Percentiles rank a stretch among this genome's conserved stretches.
Evolutionary conservation across 2,329 filamentous ascomycete genomes (phyloP).

Genomic region (Neofusicoccum parvum): DNA sequence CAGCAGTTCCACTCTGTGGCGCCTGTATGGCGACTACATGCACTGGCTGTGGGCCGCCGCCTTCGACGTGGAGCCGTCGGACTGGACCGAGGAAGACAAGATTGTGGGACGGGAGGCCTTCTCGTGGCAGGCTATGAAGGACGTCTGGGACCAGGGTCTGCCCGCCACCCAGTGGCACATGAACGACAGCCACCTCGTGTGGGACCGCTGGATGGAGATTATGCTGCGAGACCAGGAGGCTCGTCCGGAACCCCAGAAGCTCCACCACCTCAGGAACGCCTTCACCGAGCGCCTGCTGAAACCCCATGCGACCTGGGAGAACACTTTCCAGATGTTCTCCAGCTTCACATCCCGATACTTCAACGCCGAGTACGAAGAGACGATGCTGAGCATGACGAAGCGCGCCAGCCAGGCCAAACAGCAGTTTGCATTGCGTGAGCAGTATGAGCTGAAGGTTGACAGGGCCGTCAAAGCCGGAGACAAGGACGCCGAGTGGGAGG

Average conservation of each 20-base stretch:
- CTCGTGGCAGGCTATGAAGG: slow-evolving; percentile 65
- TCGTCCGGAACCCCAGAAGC: slow-evolving; percentile 56
- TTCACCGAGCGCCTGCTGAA: slow-evolving; percentile 70
- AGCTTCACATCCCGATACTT: slow-evolving; percentile 74
- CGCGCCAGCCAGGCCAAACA: slow-evolving; percentile 65
- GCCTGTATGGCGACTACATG: slow-evolving; percentile 77
- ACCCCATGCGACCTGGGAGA: slow-evolving; percentile 75
- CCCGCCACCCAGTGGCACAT: slow-evolving; percentile 73
- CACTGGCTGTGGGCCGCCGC: slow-evolving; percentile 69
- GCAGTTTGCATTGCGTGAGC: slow-evolving; percentile 65
- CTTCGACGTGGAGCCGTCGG: slow-evolving; percentile 54
- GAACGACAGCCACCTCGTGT: slow-evolving; percentile 75
- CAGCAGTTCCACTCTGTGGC: slow-evolving; percentile 73
- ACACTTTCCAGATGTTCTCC: slow-evolving; percentile 74
- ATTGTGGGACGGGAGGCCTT: slow-evolving; percentile 72
- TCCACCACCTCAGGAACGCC: slow-evolving; percentile 67
- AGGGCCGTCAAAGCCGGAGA: slow-evolving; percentile 61
- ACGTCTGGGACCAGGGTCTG: slow-evolving; percentile 72
- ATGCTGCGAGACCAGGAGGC: slow-evolving; percentile 68
- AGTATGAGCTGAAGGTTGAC: slow-evolving; percentile 67
- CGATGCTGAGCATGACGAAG: slow-evolving; percentile 69
- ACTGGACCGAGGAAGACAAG: slow-evolving; percentile 67
- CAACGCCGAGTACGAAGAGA: slow-evolving; percentile 69
- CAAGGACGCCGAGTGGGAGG: slow-evolving; percentile 56
- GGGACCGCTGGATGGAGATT: slow-evolving; percentile 76